Evolutionary conservation across 768 basidiomycete species (phyloP).

Genomic region (Boletus rubropictus): DNA sequence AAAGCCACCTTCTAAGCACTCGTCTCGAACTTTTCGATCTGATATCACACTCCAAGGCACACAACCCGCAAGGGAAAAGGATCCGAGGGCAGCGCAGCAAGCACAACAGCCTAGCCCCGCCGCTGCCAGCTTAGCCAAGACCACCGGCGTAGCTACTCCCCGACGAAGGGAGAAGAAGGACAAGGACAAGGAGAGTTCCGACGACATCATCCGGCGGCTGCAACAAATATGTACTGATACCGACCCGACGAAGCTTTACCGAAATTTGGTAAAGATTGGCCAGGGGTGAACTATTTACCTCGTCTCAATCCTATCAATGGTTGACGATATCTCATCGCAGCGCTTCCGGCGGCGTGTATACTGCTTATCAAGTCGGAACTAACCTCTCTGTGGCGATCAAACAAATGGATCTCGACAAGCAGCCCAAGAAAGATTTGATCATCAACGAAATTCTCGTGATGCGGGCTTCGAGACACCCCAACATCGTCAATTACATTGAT

Average conservation of each 20-base stretch:
- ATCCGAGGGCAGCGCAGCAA: slow-evolving; percentile 31
- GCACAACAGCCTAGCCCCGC: slow-evolving; percentile 55
- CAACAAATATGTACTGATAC: slow-evolving; percentile 96
- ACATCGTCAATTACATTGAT: slow-evolving; percentile 99
- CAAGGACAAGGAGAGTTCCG: slow-evolving; percentile 69
- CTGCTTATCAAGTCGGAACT: slow-evolving; percentile 94
- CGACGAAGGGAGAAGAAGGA: slow-evolving; percentile 83
- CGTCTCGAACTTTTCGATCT: slow-evolving; percentile 54
- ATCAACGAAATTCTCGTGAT: slow-evolving; percentile 99
- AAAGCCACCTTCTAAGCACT: slow-evolving; percentile 39
- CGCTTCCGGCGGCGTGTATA: slow-evolving; percentile 96
- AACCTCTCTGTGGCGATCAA: slow-evolving; percentile 97
- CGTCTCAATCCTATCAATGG: not conserved
- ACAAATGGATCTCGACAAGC: slow-evolving; percentile 99
- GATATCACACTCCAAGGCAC: slow-evolving; percentile 49
- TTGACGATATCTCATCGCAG: slow-evolving; percentile 36
- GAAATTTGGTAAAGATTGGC: slow-evolving; percentile 93
- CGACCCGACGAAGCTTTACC: slow-evolving; percentile 90
- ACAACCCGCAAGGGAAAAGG: slow-evolving; percentile 32
- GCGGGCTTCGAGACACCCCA: slow-evolving; percentile 94
- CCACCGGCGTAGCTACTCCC: slow-evolving; percentile 70
- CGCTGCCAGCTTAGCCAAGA: slow-evolving; percentile 59
- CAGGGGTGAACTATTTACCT: slow-evolving; percentile 66
- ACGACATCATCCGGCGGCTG: slow-evolving; percentile 86
- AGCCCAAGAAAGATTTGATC: slow-evolving; percentile 98